A percentile compares a stretch with the other conserved stretches of the same genome.
Evolutionary conservation across 352 stramenopile genomes (phyloP).

Genomic region (Paralagenidium karlingii): DNA sequence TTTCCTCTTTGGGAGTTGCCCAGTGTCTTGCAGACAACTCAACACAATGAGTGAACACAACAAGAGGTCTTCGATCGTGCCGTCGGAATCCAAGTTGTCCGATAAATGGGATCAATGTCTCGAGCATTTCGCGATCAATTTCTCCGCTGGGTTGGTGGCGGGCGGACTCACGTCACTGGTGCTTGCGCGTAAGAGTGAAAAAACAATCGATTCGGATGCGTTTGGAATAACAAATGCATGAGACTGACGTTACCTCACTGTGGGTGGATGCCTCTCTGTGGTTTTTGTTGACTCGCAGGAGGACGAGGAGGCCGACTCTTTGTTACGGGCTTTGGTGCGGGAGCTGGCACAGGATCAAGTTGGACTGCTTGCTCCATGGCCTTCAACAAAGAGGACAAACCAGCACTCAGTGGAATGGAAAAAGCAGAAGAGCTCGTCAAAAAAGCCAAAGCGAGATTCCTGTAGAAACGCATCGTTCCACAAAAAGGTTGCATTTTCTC

Average conservation of each 20-base stretch:
- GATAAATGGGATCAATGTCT: constrained; percentile 87
- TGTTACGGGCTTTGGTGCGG: constrained; percentile 66
- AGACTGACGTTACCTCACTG: constrained; percentile 4
- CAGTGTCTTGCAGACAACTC: no score
- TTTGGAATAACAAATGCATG: no score
- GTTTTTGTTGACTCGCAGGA: constrained; percentile 24
- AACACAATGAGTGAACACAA: no score
- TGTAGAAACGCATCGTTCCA: no score
- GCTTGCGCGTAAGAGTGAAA: constrained; percentile 68
- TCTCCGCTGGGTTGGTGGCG: constrained; percentile 67
- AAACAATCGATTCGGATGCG: no score
- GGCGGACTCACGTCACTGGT: constrained; percentile 74
- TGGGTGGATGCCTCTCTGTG: not conserved
- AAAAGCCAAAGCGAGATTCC: no score
- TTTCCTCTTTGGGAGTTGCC: no score
- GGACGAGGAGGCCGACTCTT: constrained; percentile 35
- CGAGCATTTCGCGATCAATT: constrained; percentile 82
- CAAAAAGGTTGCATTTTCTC: no score
- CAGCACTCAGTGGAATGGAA: no score
- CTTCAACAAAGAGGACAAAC: no score
- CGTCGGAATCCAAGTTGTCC: constrained; percentile 82
- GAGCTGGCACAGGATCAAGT: constrained; percentile 56
- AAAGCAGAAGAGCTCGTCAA: no score
- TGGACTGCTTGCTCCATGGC: constrained; percentile 80
- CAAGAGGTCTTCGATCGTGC: constrained; percentile 41